Evolutionary conservation across 306 rosid species (phyloP).

Genomic region (Cicer pinnatifidum): DNA sequence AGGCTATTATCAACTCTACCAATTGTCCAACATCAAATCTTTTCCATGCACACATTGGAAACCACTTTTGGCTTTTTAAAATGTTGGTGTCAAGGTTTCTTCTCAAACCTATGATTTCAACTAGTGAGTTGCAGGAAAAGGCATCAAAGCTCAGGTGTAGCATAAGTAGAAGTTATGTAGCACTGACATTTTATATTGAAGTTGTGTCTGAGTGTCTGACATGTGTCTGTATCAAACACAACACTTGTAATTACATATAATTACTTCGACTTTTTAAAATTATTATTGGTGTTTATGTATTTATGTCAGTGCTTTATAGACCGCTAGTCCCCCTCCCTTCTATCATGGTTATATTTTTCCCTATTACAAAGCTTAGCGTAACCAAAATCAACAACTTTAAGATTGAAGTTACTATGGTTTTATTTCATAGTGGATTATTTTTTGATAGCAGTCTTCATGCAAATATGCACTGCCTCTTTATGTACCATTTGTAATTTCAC

Average conservation of each 20-base stretch:
- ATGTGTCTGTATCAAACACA: too few species aligned
- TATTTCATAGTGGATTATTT: conserved; percentile 60
- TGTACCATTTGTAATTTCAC: conserved; percentile 54
- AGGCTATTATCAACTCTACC: conserved; percentile 9
- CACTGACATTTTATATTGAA: too few species aligned
- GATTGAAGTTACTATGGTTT: conserved; percentile 52
- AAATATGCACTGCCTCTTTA: conserved; percentile 54
- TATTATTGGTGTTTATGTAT: too few species aligned
- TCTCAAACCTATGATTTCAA: conserved; percentile 53
- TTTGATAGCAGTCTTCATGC: conserved; percentile 58
- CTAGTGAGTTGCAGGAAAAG: conserved; percentile 47
- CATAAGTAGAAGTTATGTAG: conserved; percentile 18
- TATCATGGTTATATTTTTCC: conserved; percentile 48
- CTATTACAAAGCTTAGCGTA: conserved; percentile 57
- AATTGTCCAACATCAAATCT: conserved; percentile 29
- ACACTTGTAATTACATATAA: too few species aligned
- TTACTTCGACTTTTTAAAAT: too few species aligned
- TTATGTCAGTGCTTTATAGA: too few species aligned
- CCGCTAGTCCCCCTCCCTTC: conserved; percentile 61
- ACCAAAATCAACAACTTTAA: conserved; percentile 60
- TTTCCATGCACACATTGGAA: conserved; percentile 49
- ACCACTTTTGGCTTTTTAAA: conserved; percentile 46
- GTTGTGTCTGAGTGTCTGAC: too few species aligned
- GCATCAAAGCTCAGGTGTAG: conserved; percentile 59
- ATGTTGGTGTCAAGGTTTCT: conserved; percentile 44